Evolutionary conservation across 495 filamentous ascomycete genomes (phyloP).

Genomic region (Delitschia confertaspora): DNA sequence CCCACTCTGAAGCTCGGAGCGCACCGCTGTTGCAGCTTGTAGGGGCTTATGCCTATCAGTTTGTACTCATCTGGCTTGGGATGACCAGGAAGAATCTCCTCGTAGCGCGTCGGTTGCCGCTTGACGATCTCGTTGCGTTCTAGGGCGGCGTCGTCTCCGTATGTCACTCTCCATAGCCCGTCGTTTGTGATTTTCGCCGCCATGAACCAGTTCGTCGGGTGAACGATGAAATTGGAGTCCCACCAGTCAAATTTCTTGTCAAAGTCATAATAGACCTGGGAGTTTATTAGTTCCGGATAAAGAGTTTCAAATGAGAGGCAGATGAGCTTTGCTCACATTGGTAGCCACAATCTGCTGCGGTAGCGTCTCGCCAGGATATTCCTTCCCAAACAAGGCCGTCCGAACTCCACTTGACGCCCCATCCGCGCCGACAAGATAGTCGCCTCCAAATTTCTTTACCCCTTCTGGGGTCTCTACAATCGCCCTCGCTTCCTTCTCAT

Average conservation of each 20-base stretch:
- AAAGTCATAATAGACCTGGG: conserved; percentile 30
- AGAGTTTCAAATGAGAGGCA: no score
- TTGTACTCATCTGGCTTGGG: conserved; percentile 51
- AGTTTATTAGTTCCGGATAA: background rate
- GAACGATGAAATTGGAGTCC: conserved; percentile 52
- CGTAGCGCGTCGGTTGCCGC: conserved; percentile 46
- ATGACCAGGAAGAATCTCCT: conserved; percentile 49
- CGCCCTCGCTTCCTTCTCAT: conserved; percentile 20
- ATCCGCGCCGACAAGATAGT: conserved; percentile 53
- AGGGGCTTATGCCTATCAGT: conserved; percentile 47
- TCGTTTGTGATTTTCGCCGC: conserved; percentile 49
- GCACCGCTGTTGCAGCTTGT: conserved; percentile 55
- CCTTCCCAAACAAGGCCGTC: conserved; percentile 48
- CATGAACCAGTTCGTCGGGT: conserved; percentile 55
- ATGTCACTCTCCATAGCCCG: conserved; percentile 52
- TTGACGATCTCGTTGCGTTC: conserved; percentile 45
- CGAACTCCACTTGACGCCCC: conserved; percentile 49
- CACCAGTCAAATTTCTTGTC: conserved; percentile 46
- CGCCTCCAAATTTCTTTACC: conserved; percentile 42
- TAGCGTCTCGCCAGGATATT: conserved; percentile 52
- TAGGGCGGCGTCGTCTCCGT: conserved; percentile 46
- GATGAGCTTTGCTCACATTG: no score
- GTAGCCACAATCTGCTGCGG: conserved; percentile 53
- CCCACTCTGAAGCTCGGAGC: conserved; percentile 49
- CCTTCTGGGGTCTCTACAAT: conserved; percentile 21